Evolutionary conservation across 2,329 filamentous ascomycete species (phyloP), one percentile per base, ranked within the genome.

Genomic region (Arthroderma sp.): DNA sequence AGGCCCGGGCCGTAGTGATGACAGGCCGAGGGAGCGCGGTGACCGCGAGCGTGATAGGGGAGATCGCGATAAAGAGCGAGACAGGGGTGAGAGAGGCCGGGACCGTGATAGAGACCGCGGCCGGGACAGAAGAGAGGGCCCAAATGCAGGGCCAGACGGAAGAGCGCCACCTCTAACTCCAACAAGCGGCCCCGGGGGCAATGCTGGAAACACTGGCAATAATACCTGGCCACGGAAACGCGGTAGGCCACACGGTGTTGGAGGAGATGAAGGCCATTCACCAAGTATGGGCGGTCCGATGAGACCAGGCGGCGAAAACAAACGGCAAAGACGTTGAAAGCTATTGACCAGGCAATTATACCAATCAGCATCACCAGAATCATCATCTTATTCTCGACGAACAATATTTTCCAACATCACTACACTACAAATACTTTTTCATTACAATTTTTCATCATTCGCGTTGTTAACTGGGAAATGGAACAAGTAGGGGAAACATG

Each of bases 241-340:
- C 28, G 61, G 59, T 35, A 56, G 62, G 25, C 54, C 54, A 21
- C 37, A 37, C 21, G 56, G 56, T 2, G 17, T 57, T 9, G 56
- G 39, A 31, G 58, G 47, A 39, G 58, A 51, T 28, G 60, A 53
- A 15, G 61, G 31, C 11, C 56, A 54, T 17, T 39, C 54, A 4
- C 54, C 54, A 21, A 44, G 4, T 17, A 41, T 33, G 25, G 52
- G 55, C 13, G 57, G 49, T 19, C 54, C 57, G 17, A 53, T 55
- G 43, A 59, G 61, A 53, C 54, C 54, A 15, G 60, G 58, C 39
- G 62, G 44, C 60, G 63, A 61, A 31, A 61, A 51, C 54, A 65
- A 59, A 59, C 57, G 66, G 60, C 59, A 69, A 49, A 71, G 63
- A 61, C 57, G 61, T 54, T 60, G 54, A 41, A 41, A 53, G 17